Percentiles rank a stretch among this genome's conserved stretches.
These are phyloP conservation scores for Rosa rugosa DNA, from an alignment of 306 rosid genomes.

Conservation along the genomic window DNA sequence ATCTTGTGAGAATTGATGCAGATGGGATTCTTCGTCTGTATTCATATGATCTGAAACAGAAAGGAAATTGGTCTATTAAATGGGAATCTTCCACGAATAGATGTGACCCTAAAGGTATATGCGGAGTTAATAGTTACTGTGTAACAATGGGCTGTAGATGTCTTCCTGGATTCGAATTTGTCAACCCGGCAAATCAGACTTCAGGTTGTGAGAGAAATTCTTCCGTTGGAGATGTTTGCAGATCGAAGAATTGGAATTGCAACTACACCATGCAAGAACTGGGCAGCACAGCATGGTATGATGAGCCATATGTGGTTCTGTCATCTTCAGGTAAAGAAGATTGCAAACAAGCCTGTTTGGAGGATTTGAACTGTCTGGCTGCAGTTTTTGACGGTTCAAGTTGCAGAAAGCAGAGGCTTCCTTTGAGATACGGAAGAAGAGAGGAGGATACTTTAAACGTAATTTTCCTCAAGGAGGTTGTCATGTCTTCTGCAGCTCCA, in stretches of 20 bases:
- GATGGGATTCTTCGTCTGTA: constrained; percentile 30
- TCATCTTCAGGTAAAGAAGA: not conserved
- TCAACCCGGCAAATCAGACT: not conserved
- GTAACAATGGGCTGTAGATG: constrained; percentile 9
- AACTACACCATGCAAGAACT: not conserved
- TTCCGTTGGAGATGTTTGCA: not conserved
- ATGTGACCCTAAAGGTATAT: constrained; percentile 20
- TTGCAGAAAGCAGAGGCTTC: constrained; percentile 28
- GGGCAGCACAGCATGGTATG: not conserved
- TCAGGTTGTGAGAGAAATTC: constrained; percentile 26
- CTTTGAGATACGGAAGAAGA: constrained; percentile 24
- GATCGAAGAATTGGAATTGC: not conserved
- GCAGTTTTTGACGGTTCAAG: not conserved
- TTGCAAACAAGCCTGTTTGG: constrained; percentile 20
- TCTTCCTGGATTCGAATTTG: constrained; percentile 9
- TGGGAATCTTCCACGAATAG: not conserved
- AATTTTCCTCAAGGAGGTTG: constrained; percentile 20
- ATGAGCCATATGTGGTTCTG: not conserved
- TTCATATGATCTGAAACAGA: not conserved
- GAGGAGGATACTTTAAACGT: not conserved
- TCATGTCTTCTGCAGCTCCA: not conserved
- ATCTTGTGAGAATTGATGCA: constrained; percentile 20
- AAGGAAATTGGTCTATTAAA: not conserved
- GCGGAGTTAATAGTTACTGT: constrained; percentile 20
- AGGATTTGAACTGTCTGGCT: constrained; percentile 29